Evolutionary conservation across 2,329 filamentous ascomycete genomes (phyloP).

Genomic region (Graphilbum ipis-grandicollis): DNA sequence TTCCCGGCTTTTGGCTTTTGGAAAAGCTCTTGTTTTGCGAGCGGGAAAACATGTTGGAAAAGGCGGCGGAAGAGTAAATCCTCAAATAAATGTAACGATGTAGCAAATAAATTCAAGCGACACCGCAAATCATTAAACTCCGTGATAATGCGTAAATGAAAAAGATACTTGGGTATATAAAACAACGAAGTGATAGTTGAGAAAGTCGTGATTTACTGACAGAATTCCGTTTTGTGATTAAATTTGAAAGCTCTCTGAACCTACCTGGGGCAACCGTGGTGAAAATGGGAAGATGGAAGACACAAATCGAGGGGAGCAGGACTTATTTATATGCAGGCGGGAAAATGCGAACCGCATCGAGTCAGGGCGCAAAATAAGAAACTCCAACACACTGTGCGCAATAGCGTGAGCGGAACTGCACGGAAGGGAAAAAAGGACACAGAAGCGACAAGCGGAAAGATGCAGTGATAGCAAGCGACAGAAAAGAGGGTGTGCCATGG

Average conservation of each 20-base stretch:
- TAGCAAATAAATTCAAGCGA: too few relatives aligned
- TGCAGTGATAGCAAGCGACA: too few relatives aligned
- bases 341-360: too few relatives aligned
- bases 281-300: neutral
- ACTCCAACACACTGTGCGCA: neutral
- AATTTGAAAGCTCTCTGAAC: too few relatives aligned
- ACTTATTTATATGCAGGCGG: neutral
- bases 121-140: too few relatives aligned
- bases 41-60: conserved; percentile 27
- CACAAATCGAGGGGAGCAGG: neutral
- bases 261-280: conserved; percentile 1
- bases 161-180: too few relatives aligned
- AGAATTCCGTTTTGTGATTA: too few relatives aligned
- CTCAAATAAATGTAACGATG: neutral
- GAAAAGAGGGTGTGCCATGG: neutral
- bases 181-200: too few relatives aligned
- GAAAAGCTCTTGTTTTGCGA: conserved; percentile 33
- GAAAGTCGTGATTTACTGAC: too few relatives aligned
- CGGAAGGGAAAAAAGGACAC: neutral
- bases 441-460: too few relatives aligned
- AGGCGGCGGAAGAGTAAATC: neutral
- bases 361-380: neutral
- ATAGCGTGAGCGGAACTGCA: neutral
- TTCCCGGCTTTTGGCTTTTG: conserved; percentile 30
- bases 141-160: neutral